A percentile compares a stretch with the other conserved stretches of the same genome.
phyloP scores from a whole-genome alignment of 148 eudicot species.

The Amaranthus palmeri region DNA sequence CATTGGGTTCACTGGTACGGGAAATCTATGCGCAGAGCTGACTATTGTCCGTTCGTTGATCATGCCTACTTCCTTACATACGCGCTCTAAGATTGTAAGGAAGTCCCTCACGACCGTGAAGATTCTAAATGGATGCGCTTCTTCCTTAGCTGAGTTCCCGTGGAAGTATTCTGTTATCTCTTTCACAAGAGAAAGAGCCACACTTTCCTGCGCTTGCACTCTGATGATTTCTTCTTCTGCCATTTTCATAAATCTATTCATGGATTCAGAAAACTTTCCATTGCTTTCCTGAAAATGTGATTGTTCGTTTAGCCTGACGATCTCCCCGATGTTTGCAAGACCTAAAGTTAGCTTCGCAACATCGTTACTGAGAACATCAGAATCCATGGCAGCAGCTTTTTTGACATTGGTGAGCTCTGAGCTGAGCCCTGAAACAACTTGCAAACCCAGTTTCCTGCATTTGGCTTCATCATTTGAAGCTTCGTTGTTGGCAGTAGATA shows the following conservation, averaged over 20 bases:
- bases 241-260: conserved; percentile 56
- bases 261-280: conserved; percentile 55
- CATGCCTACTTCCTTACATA: conserved; percentile 93
- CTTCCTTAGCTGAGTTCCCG: conserved; percentile 93
- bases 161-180: conserved; percentile 96
- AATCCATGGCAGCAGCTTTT: conserved; percentile 93
- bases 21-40: conserved; percentile 62
- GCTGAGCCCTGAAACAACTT: conserved; percentile 65
- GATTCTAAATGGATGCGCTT: conserved; percentile 94
- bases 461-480: conserved; percentile 54
- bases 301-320: conserved; percentile 40
- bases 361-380: conserved; percentile 66
- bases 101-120: conserved; percentile 93
- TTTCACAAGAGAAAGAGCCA: conserved; percentile 81
- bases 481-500: conserved; percentile 31
- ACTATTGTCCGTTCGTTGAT: conserved; percentile 61
- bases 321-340: conserved; percentile 52
- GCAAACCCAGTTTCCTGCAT: conserved; percentile 75
- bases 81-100: conserved; percentile 63
- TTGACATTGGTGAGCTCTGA: conserved; percentile 78
- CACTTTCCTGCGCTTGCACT: conserved; percentile 82
- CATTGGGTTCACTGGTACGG: conserved; percentile 61
- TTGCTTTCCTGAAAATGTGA: conserved; percentile 27
- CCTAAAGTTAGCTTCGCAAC: conserved; percentile 64
- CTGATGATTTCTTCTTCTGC: conserved; percentile 74